phyloP scores from a whole-genome alignment of 1,139 yeast species.

The Scheffersomyces insectosa region DNA sequence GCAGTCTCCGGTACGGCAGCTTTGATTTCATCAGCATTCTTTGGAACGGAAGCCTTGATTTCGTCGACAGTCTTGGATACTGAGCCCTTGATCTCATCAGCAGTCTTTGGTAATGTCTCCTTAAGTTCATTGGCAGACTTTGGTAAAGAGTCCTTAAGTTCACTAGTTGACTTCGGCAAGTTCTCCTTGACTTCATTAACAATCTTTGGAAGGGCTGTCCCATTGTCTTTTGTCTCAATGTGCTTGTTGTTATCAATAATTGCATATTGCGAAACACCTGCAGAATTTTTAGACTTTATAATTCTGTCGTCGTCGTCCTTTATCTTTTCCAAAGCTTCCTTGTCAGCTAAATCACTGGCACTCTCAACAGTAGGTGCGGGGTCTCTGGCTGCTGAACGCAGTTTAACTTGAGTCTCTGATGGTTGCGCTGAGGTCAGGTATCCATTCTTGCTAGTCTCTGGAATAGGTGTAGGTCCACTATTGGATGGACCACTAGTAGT shows the following conservation, averaged over 20 bases:
- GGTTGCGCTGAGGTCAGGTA: constrained; percentile 20
- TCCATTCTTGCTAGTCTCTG: constrained; percentile 4
- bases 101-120: background rate
- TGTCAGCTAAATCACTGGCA: background rate
- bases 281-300: constrained; percentile 22
- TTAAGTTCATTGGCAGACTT: constrained; percentile 1
- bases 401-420: constrained; percentile 4
- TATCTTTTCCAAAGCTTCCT: constrained; percentile 20
- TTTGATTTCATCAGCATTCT: too few species aligned
- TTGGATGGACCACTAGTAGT: background rate
- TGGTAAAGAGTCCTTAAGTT: background rate
- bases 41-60: background rate
- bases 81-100: constrained; percentile 1
- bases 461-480: constrained; percentile 6
- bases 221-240: constrained; percentile 1
- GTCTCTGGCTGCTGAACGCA: constrained; percentile 4
- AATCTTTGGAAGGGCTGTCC: background rate
- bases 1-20: too few species aligned
- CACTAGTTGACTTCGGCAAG: too few species aligned
- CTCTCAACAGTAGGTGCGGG: background rate
- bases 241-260: constrained; percentile 44
- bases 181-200: too few species aligned
- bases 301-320: constrained; percentile 33
- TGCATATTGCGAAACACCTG: constrained; percentile 23
- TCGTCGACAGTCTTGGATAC: background rate